A percentile compares a stretch with the other conserved stretches of the same genome.
phyloP scores from a whole-genome alignment of 2,329 filamentous ascomycete species.

The Pseudogymnoascus sp. region DNA sequence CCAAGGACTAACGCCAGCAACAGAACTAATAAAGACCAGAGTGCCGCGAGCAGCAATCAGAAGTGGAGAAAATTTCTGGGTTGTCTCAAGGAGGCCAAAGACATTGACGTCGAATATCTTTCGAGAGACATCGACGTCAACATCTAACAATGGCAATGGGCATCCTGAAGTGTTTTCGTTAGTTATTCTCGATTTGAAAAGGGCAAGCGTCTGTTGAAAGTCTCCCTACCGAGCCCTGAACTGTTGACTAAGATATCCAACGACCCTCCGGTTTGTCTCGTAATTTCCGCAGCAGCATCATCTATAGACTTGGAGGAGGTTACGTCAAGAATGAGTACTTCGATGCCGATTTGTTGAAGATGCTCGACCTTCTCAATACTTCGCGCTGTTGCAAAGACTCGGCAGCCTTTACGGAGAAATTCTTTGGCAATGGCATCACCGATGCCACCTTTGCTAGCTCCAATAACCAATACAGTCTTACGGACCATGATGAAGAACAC shows the following conservation, averaged over 20 bases:
- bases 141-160: constrained; percentile 27
- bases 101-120: constrained; percentile 28
- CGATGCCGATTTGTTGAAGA: constrained; percentile 23
- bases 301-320: constrained; percentile 30
- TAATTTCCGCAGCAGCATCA: constrained; percentile 26
- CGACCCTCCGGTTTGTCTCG: constrained; percentile 27
- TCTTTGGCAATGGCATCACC: constrained; percentile 32
- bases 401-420: constrained; percentile 29
- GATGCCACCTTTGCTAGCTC: constrained; percentile 30
- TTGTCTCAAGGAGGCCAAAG: constrained; percentile 26
- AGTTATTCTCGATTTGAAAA: constrained; percentile 12
- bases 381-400: constrained; percentile 35
- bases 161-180: constrained; percentile 20
- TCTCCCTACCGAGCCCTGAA: constrained; percentile 26
- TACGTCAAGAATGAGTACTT: constrained; percentile 33
- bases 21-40: constrained; percentile 35
- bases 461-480: constrained; percentile 27
- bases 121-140: constrained; percentile 21
- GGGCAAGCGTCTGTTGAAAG: constrained; percentile 3
- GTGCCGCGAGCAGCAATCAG: constrained; percentile 34
- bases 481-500: not conserved
- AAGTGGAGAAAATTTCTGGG: constrained; percentile 25
- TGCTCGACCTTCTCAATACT: constrained; percentile 29
- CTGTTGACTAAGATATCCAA: constrained; percentile 39
- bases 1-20: constrained; percentile 21